Conservation (phyloP, 2,329 filamentous ascomycete genomes). For the Xylariaceae sp. region DNA sequence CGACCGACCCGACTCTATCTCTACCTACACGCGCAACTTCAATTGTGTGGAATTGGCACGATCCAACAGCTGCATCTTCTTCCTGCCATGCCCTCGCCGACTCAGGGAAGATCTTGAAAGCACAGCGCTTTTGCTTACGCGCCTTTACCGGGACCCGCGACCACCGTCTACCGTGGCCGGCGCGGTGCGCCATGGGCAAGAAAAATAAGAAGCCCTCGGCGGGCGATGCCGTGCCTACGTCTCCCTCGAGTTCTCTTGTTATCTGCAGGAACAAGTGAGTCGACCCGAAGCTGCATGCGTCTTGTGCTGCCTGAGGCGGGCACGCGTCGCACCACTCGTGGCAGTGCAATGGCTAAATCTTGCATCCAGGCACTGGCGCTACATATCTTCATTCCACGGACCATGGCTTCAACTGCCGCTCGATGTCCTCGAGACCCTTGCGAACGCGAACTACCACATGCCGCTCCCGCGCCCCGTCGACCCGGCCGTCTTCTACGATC, state of each 20-base stretch:
- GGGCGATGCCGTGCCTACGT: slow-evolving; percentile 15
- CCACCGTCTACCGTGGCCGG: no score
- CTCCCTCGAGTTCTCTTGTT: slow-evolving; percentile 35
- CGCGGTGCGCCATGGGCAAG: slow-evolving; percentile 37
- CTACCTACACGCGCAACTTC: no score
- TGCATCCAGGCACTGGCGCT: slow-evolving; percentile 80
- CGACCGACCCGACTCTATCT: no score
- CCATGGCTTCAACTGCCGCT: slow-evolving; percentile 75
- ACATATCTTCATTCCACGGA: slow-evolving; percentile 77
- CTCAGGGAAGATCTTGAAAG: no score
- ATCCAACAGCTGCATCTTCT: no score
- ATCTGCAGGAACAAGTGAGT: slow-evolving; percentile 65
- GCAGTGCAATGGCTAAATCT: no score
- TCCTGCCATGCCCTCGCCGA: no score
- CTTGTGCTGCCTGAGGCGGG: no score
- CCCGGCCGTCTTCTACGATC: slow-evolving; percentile 73
- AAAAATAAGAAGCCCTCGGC: slow-evolving; percentile 36
- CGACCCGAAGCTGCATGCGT: slow-evolving; percentile 1
- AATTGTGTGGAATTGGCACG: no score
- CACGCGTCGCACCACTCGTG: background rate
- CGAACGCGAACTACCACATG: slow-evolving; percentile 71
- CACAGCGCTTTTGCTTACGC: no score
- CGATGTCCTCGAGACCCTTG: slow-evolving; percentile 71
- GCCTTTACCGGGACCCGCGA: no score
- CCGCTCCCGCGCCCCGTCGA: slow-evolving; percentile 71